phyloP scores from a whole-genome alignment of 73 alveolate genomes.

The Stentor roeselii region DNA sequence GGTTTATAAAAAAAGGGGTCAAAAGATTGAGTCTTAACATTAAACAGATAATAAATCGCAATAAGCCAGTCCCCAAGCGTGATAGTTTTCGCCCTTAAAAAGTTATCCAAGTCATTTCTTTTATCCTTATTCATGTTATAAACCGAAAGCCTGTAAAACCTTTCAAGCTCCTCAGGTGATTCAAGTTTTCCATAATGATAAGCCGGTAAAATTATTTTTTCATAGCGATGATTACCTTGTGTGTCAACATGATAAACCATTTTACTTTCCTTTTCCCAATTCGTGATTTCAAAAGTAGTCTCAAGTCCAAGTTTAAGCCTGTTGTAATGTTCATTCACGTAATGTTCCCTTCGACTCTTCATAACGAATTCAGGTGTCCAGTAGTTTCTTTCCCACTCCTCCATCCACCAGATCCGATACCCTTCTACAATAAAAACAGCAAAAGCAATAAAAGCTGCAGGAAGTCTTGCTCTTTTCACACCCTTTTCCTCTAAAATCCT shows the following conservation, averaged over 20 bases:
- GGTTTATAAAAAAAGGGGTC: conserved; percentile 19
- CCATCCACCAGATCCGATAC: not conserved
- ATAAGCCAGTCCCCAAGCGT: conserved; percentile 17
- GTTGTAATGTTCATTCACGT: not conserved
- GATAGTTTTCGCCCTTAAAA: not conserved
- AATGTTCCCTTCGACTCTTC: conserved; percentile 7
- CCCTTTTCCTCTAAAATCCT: not conserved
- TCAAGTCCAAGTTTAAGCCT: not conserved
- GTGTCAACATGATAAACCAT: conserved; percentile 8
- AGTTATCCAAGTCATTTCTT: conserved; percentile 23
- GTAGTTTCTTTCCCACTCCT: conserved; percentile 10
- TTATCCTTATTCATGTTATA: conserved; percentile 13
- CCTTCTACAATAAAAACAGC: not conserved
- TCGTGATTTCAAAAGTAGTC: not conserved
- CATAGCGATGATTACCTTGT: conserved; percentile 17
- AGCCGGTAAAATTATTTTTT: conserved; percentile 7
- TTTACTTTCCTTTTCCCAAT: not conserved
- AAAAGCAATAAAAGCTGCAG: not conserved
- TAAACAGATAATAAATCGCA: conserved; percentile 16
- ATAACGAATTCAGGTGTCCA: not conserved
- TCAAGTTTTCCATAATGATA: conserved; percentile 16
- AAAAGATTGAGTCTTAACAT: conserved; percentile 5
- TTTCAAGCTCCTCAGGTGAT: not conserved
- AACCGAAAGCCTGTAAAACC: conserved; percentile 12
- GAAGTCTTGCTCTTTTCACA: not conserved